Evolutionary conservation across 805 yeast species (phyloP), one percentile per base, ranked within the genome.

Genomic region (Ogataea pignaliae): DNA sequence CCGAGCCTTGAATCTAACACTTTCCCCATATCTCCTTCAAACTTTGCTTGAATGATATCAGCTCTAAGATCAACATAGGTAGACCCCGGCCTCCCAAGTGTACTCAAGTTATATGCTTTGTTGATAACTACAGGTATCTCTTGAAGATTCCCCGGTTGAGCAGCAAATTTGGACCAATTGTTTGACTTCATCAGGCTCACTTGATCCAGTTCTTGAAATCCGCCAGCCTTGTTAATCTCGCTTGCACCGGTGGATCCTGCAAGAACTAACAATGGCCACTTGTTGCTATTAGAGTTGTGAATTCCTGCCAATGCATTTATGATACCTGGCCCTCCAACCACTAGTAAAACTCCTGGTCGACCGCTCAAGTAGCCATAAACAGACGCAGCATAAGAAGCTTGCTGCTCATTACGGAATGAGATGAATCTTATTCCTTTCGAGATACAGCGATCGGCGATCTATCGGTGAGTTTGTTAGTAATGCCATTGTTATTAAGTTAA

Each of bases 291-390:
- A 7, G 88, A 75, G 53, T 83, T 83, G 54, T 77, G 80, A 2
- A 80, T 64, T 47, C 89, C 90, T 0, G 88, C 77, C 36, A 79
- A 53, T 0, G 86, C 82, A 49, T 83, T 88, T 9, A 83, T 70
- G 3, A 83, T 65, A 3, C 89, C 89, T 0, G 89, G 88, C 0
- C 89, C 89, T 29, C 90, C 89, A 3, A 84, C 89, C 0, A 81
- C 85, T 3, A 83, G 66, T 14, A 81, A 59, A 0, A 83, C 85
- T 15, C 85, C 88, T 0, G 89, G 89, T 46, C 60, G 64, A 1
- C 78, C 77, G 3, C 85, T 81, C 36, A 83, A 56, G 50, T 78
- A 83, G 0, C 88, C 88, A 57, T 83, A 81, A 0, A 76, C 73
- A 1, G 86, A 77, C 2, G 90, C 89, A 2, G 90, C 90, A 53